phyloP scores from a whole-genome alignment of 2,329 filamentous ascomycete genomes.

The Calonectria henricotiae region DNA sequence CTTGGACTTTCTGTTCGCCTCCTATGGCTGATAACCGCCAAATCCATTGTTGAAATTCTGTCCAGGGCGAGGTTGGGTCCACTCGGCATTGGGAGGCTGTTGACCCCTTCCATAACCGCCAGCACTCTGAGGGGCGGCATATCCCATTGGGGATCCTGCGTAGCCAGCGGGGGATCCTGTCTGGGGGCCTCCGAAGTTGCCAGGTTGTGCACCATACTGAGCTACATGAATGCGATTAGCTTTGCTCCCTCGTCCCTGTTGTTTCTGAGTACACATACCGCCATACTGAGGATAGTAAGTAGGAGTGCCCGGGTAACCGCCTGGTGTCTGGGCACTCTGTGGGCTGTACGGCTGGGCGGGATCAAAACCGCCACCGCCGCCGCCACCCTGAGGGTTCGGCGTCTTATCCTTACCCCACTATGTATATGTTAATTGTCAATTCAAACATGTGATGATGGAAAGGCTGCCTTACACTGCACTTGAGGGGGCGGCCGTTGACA shows the following conservation, averaged over 20 bases:
- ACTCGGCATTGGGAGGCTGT: slow-evolving; percentile 71
- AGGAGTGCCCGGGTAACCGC: slow-evolving; percentile 83
- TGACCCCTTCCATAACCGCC: slow-evolving; percentile 89
- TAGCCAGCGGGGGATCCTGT: slow-evolving; percentile 76
- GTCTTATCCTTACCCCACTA: slow-evolving; percentile 99
- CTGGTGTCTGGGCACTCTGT: slow-evolving; percentile 81
- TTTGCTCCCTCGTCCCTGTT: slow-evolving; percentile 29
- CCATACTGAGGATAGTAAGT: slow-evolving; percentile 96
- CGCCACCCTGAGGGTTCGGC: slow-evolving; percentile 76
- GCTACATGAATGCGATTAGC: slow-evolving; percentile 57
- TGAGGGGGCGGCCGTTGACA: slow-evolving; percentile 95
- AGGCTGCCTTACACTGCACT: slow-evolving; percentile 90
- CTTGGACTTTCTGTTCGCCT: slow-evolving; percentile 46
- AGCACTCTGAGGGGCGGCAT: slow-evolving; percentile 81
- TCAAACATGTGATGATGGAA: slow-evolving; percentile 15
- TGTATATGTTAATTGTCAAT: slow-evolving; percentile 43
- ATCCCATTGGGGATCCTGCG: slow-evolving; percentile 79
- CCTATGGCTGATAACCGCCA: slow-evolving; percentile 75
- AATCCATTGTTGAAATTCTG: slow-evolving; percentile 76
- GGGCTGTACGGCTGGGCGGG: slow-evolving; percentile 82
- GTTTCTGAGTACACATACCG: slow-evolving; percentile 68
- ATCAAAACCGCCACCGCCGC: slow-evolving; percentile 74
- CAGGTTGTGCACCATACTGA: slow-evolving; percentile 77
- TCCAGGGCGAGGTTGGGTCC: slow-evolving; percentile 68
- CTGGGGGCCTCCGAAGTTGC: slow-evolving; percentile 76